Evolutionary conservation across 1,139 yeast species (phyloP), one percentile per base, ranked within the genome.

Genomic region (Yamadazyma taylorii): DNA sequence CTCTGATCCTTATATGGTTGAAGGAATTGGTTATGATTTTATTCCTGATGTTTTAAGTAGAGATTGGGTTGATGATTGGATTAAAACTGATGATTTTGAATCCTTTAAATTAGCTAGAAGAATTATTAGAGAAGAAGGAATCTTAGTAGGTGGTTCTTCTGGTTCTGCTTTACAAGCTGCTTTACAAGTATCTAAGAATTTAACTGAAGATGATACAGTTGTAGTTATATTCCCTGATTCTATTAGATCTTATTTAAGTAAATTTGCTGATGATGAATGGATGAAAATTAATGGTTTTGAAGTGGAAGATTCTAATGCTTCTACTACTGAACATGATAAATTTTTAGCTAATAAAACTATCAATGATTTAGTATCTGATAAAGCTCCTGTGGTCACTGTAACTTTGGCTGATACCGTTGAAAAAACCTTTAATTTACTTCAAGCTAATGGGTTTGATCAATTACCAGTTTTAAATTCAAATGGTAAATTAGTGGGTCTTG

Each of bases 221-320:
- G 95, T 87, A 29, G 90, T 85, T 32, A 83, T 87, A 23, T 79
- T 86, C 78, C 95, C 95, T 37, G 96, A 87, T 60, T 82, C 92
- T 30, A 79, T 87, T 55, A 81, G 96, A 69, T 85, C 95, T 11
- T 87, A 87, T 68, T 74, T 87, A 60, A 80, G 92, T 48, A 87
- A 87, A 67, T 87, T 87, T 57, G 92, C 87, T 35, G 95, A 87
- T 60, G 95, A 87, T 56, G 95, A 85, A 65, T 87, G 96, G 96
- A 80, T 87, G 86, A 78, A 75, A 60, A 79, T 79, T 52, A 85
- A 86, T 59, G 86, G 88, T 5, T 82, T 87, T 56, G 66, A 65
- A 44, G 69, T 69, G 30, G 85, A 78, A 44, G 72, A 63, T 47
- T 58, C 63, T 35, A 61, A 70, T 44, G 31, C 43, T 14, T 73